A percentile compares a stretch with the other conserved stretches of the same genome.
These are phyloP conservation scores for Xanthoceras sorbifolium DNA, from an alignment of 345 rosid genomes.

Conservation along the genomic window DNA sequence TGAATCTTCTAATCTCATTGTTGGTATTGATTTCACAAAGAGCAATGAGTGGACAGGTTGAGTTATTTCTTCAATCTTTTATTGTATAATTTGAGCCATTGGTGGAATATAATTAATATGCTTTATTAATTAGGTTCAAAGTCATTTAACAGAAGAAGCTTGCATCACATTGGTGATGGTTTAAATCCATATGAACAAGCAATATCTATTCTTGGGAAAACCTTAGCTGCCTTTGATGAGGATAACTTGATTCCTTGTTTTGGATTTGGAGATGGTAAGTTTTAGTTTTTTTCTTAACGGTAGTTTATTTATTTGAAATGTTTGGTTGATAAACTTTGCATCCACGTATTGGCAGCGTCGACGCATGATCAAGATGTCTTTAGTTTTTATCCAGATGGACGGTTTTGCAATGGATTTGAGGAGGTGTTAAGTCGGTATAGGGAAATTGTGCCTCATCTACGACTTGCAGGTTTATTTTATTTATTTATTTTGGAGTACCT, in stretches of 20 bases:
- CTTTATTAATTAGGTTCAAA: constrained; percentile 52
- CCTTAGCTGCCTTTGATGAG: constrained; percentile 82
- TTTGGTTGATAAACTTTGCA: constrained; percentile 17
- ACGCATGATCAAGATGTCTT: constrained; percentile 97
- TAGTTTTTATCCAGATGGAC: constrained; percentile 65
- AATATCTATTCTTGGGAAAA: constrained; percentile 85
- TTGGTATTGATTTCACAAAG: constrained; percentile 97
- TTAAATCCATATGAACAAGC: constrained; percentile 93
- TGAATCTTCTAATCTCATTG: constrained; percentile 96
- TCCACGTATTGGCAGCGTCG: constrained; percentile 56
- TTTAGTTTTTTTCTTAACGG: constrained; percentile 4
- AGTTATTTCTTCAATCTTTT: constrained; percentile 22
- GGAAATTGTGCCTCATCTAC: constrained; percentile 78
- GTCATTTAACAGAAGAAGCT: constrained; percentile 73
- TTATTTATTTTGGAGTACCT: constrained; percentile 2
- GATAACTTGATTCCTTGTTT: constrained; percentile 94
- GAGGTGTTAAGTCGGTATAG: constrained; percentile 77
- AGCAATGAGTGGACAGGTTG: constrained; percentile 99
- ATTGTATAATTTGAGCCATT: constrained; percentile 16
- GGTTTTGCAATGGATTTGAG: constrained; percentile 89
- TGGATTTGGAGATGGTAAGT: constrained; percentile 95
- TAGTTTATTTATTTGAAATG: constrained; percentile 8
- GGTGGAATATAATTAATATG: constrained; percentile 14
- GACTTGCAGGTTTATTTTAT: constrained; percentile 68
- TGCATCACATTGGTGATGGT: constrained; percentile 67